phyloP scores from a whole-genome alignment of 1,284 basidiomycete genomes.

The Cryptococcus jaspeensis region DNA sequence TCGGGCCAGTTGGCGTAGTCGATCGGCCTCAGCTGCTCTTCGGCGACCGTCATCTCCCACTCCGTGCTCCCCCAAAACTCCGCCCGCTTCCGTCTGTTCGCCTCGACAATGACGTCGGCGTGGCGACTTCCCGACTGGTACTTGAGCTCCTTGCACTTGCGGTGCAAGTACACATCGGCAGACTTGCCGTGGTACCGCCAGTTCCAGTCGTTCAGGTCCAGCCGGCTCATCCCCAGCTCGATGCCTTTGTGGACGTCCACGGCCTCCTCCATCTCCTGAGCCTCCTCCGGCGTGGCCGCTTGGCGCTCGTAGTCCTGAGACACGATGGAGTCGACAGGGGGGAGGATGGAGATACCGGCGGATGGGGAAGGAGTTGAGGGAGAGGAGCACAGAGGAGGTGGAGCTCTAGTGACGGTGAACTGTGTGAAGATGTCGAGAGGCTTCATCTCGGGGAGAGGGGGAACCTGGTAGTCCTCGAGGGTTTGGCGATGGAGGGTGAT shows the following conservation, averaged over 20 bases:
- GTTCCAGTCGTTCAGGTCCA: constrained; percentile 44
- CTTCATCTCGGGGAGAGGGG: constrained; percentile 40
- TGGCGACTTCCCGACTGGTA: too few relatives aligned
- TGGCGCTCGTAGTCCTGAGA: constrained; percentile 39
- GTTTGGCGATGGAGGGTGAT: constrained; percentile 32
- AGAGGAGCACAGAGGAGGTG: too few relatives aligned
- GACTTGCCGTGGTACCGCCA: constrained; percentile 69
- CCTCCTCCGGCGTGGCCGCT: constrained; percentile 27
- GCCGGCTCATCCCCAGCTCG: constrained; percentile 29
- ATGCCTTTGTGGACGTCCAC: constrained; percentile 26
- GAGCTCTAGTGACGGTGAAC: too few relatives aligned
- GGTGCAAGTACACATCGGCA: constrained; percentile 65
- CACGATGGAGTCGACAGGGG: constrained; percentile 27
- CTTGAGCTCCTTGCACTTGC: constrained; percentile 65
- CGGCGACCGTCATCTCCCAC: constrained; percentile 48
- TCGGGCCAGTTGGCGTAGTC: constrained; percentile 48
- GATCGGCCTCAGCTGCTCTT: constrained; percentile 35
- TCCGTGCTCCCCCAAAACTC: constrained; percentile 49
- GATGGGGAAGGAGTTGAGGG: too few relatives aligned
- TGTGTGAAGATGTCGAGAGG: constrained; percentile 8
- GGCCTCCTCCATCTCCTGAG: constrained; percentile 16
- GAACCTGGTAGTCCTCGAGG: constrained; percentile 35
- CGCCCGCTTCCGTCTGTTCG: constrained; percentile 32
- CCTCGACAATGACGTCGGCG: constrained; percentile 19
- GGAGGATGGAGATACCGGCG: too few relatives aligned